These are phyloP conservation scores for Cyclotella baltica DNA, from an alignment of 108 stramenopile genomes.

Conservation along the genomic window DNA sequence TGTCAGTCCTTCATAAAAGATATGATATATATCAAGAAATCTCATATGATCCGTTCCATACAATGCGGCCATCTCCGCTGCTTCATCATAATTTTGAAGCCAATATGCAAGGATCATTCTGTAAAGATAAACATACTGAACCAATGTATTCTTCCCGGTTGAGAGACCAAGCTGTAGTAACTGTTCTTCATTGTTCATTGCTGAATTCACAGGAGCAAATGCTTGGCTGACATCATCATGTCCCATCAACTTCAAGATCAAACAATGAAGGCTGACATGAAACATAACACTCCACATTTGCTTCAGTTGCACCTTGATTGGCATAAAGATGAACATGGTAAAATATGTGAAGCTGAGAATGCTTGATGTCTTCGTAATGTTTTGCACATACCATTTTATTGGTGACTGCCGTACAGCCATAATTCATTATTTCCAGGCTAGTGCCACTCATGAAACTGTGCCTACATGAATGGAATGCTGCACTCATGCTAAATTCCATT, in stretches of 20 bases:
- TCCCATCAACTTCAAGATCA: constrained; percentile 10
- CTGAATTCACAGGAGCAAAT: not conserved
- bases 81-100: constrained; percentile 1
- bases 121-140: constrained; percentile 14
- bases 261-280: not conserved
- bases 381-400: constrained; percentile 9
- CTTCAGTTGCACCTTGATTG: not conserved
- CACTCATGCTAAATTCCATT: constrained; percentile 8
- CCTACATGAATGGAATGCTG: constrained; percentile 6
- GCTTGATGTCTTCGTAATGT: not conserved
- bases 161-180: not conserved
- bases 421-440: not conserved
- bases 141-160: constrained; percentile 1
- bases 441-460: constrained; percentile 15
- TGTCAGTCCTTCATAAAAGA: constrained; percentile 11
- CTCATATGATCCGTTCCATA: constrained; percentile 9
- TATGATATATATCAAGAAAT: constrained; percentile 10
- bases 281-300: not conserved
- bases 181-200: constrained; percentile 1
- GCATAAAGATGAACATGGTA: not conserved
- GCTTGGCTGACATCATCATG: not conserved
- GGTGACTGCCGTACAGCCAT: constrained; percentile 1
- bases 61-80: not conserved
- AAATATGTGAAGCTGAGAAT: not conserved
- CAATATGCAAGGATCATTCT: constrained; percentile 10